Percentiles rank a stretch among this genome's conserved stretches.
Evolutionary conservation across 2,329 filamentous ascomycete species (phyloP).

Genomic region (Colletotrichum melonis): DNA sequence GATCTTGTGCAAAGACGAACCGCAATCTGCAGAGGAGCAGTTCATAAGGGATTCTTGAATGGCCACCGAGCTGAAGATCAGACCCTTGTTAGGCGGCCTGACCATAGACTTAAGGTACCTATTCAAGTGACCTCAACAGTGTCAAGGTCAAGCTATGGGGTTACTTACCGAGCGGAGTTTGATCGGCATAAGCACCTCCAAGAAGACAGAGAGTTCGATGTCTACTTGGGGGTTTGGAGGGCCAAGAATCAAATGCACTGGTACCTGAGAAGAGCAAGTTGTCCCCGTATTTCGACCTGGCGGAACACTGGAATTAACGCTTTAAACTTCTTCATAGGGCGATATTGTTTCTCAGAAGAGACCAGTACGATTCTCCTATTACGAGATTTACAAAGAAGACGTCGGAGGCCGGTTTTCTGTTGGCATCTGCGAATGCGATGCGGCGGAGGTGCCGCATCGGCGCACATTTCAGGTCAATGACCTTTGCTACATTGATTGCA

Average conservation of each 20-base stretch:
- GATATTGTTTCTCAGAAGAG: not conserved
- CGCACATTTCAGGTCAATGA: not conserved
- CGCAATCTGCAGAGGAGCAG: slow-evolving; percentile 48
- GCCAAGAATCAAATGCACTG: not conserved
- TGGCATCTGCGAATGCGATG: not conserved
- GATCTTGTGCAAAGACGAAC: slow-evolving; percentile 42
- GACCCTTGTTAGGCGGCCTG: slow-evolving; percentile 7
- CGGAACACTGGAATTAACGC: too few relatives aligned
- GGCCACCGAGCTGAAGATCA: not conserved
- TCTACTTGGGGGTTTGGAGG: not conserved
- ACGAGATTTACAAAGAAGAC: not conserved
- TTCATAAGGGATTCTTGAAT: slow-evolving; percentile 36
- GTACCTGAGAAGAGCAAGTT: not conserved
- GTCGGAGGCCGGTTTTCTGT: not conserved
- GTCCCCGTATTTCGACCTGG: too few relatives aligned
- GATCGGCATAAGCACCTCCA: not conserved
- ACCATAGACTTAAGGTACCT: too few relatives aligned
- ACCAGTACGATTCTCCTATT: not conserved
- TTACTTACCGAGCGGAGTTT: not conserved
- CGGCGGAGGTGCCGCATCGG: not conserved
- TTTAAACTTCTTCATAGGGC: not conserved
- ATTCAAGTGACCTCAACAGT: not conserved
- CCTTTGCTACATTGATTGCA: not conserved
- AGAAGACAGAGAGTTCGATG: not conserved
- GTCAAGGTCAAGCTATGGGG: not conserved